Base-by-base conservation (phyloP, 2,329 filamentous ascomycete species). In the Colletotrichum ledebouriae region DNA sequence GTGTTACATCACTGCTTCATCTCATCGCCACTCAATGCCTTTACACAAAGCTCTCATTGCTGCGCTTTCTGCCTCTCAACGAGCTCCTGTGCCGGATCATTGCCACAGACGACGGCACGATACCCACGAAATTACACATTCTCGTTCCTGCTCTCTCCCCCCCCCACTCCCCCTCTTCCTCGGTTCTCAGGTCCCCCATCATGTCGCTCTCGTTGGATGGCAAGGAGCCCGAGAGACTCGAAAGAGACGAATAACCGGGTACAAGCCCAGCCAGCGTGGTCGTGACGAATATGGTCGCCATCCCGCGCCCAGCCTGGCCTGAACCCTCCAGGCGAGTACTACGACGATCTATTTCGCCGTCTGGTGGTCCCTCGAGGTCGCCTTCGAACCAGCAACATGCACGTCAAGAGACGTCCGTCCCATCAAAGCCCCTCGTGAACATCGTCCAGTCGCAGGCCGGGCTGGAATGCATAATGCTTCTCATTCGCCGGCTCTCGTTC, bases 1-100 rank as follows among this genome's bases (percentile, higher is more conserved):
- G 63, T 81, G 82, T 84, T 80, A 77, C 82, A 84, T 78, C 73
- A 78, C 73, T 84, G 82, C 82, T 78, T 84, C 82, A 84, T 73
- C 71, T 71, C 76, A 68, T 74, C 70, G 69, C 72, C 72, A 69
- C 73, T 70, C 68, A 65, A 73, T 73, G 72, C 75, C 56, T 73
- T 69, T 70, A 64, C 39, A 58, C 57, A 67, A 61, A 55, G 66
- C 47, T 29, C 55, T 59, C 34, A 37, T 13, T 50, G 57, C 37
- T 57, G 53, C 57, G 34, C 44, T 59, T 13, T 37, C 39, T 55
- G 47, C 29, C 22, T 39, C 41, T 29, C 37, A n/a, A 20, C 33
- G 25, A 33, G 20, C 44, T n/a, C 6, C 37, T 33, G 4, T 44
- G 49, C 52, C 17, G 41, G 58, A 42, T 15, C 22, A 25, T 50